Conservation (phyloP, 495 filamentous ascomycete species). For the Coniosporium apollinis region DNA sequence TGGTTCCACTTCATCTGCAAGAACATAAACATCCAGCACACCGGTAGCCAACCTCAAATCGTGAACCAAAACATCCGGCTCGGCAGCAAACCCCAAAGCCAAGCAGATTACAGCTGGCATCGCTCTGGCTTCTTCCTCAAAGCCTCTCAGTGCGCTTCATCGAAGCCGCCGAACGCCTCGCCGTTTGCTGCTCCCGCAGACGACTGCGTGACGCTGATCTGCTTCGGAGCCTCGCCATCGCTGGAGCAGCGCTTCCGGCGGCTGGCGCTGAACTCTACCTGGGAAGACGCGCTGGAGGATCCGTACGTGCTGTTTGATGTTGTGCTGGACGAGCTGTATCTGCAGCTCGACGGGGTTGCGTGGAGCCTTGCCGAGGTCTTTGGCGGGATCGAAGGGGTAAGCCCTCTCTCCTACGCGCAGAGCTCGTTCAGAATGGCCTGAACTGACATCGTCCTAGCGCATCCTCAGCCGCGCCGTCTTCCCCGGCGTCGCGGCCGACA, state of each 20-base stretch:
- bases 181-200: background rate
- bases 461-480: conserved; percentile 1
- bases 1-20: conserved; percentile 11
- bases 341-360: conserved; percentile 4
- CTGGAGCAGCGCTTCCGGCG: conserved; percentile 5
- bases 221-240: conserved; percentile 6
- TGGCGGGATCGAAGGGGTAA: conserved; percentile 2
- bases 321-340: conserved; percentile 8
- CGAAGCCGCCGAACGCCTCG: no score
- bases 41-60: background rate
- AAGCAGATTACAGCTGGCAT: conserved; percentile 9
- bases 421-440: no score
- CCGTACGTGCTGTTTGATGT: conserved; percentile 4
- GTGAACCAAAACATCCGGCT: background rate
- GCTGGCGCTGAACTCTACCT: background rate
- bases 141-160: no score
- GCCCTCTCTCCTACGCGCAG: no score
- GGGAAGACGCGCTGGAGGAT: conserved; percentile 6
- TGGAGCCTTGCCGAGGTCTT: conserved; percentile 3
- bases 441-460: no score
- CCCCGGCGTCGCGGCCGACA: conserved; percentile 2
- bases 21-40: conserved; percentile 5
- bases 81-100: conserved; percentile 2
- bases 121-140: conserved; percentile 7
- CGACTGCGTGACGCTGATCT: conserved; percentile 5